phyloP scores from a whole-genome alignment of 129 eudicot species.

The Flaveria trinervia region DNA sequence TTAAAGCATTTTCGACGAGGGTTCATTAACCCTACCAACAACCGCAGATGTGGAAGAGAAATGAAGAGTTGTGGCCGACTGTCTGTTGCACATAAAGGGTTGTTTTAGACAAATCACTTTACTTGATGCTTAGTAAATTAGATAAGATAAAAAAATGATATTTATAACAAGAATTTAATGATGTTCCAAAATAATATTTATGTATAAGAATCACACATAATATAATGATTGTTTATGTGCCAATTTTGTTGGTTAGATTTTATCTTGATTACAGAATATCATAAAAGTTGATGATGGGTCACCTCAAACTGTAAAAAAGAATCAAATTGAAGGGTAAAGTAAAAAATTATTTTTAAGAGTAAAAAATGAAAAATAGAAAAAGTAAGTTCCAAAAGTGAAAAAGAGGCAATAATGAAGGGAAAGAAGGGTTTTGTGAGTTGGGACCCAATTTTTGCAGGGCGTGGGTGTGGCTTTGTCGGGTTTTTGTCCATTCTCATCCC shows the following conservation, averaged over 20 bases:
- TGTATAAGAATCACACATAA: not conserved
- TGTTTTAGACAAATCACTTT: not conserved
- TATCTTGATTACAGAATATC: slow-evolving; percentile 2
- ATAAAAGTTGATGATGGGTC: slow-evolving; percentile 43
- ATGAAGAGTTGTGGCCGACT: too few species aligned
- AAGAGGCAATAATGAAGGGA: slow-evolving; percentile 32
- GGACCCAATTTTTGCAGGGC: slow-evolving; percentile 35
- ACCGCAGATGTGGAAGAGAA: too few species aligned
- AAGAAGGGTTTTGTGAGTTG: slow-evolving; percentile 27
- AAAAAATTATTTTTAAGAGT: not conserved
- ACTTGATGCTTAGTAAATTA: not conserved
- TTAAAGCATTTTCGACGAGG: too few species aligned
- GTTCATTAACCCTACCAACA: too few species aligned
- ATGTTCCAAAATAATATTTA: not conserved
- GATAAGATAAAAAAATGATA: not conserved
- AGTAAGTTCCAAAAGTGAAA: slow-evolving; percentile 25
- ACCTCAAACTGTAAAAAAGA: slow-evolving; percentile 34
- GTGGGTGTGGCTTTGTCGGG: slow-evolving; percentile 36
- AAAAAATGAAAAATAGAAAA: not conserved
- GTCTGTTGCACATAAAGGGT: too few species aligned
- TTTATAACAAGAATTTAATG: not conserved
- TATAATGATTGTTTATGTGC: slow-evolving; percentile 19
- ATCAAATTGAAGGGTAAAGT: slow-evolving; percentile 28
- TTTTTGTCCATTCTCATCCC: slow-evolving; percentile 27
- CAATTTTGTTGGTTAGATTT: slow-evolving; percentile 13